Conservation (phyloP, 75 land plant species). For the Pinus albicaulis region DNA sequence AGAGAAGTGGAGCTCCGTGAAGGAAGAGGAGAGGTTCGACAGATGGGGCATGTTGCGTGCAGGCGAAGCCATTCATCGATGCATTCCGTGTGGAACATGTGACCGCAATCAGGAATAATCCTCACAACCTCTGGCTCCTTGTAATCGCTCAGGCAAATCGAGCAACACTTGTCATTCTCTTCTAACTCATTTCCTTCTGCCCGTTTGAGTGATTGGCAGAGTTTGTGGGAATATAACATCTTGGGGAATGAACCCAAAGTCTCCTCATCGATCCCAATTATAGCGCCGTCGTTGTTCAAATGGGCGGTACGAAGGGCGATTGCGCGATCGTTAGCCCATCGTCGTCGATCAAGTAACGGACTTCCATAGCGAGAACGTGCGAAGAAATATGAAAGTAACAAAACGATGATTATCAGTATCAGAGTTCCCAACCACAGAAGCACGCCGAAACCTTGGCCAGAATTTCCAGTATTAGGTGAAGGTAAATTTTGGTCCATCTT, state of each 20-base stretch:
- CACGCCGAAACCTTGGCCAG: too few relatives aligned
- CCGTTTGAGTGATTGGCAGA: not conserved
- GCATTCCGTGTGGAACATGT: constrained; percentile 62
- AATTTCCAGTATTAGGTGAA: too few relatives aligned
- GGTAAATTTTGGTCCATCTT: too few relatives aligned
- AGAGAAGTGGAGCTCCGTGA: constrained; percentile 53
- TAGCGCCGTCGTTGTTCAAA: not conserved
- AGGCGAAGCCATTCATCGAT: constrained; percentile 73
- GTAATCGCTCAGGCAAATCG: constrained; percentile 79
- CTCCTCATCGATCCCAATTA: constrained; percentile 43
- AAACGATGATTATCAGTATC: too few relatives aligned
- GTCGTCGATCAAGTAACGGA: too few relatives aligned
- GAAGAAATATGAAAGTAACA: too few relatives aligned
- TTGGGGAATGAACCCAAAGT: constrained; percentile 46
- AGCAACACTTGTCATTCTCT: constrained; percentile 26
- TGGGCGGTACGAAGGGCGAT: too few relatives aligned
- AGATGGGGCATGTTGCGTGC: constrained; percentile 83
- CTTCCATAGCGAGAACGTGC: too few relatives aligned
- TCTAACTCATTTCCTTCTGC: too few relatives aligned
- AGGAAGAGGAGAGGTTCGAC: constrained; percentile 71
- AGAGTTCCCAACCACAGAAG: too few relatives aligned
- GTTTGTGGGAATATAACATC: constrained; percentile 36
- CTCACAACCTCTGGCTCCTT: constrained; percentile 33
- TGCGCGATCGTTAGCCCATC: too few relatives aligned
- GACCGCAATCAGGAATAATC: constrained; percentile 71